Conservation (phyloP, 495 filamentous ascomycete species). For the Penicillium mononematosum region DNA sequence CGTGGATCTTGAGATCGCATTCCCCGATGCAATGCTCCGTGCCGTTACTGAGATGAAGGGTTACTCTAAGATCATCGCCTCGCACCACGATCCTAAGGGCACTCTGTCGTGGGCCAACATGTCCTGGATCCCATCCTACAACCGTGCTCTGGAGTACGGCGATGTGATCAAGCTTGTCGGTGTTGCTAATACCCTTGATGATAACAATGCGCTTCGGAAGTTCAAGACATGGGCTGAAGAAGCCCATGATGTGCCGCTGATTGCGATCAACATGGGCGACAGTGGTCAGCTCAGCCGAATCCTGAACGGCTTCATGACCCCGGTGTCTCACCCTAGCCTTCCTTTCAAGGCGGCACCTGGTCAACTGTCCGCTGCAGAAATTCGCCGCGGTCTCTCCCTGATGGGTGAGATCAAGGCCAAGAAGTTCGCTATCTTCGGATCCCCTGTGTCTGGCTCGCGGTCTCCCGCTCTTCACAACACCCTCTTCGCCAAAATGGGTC, state of each 20-base stretch:
- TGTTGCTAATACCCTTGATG: slow-evolving; percentile 68
- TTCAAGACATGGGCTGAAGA: slow-evolving; percentile 76
- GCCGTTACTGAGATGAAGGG: slow-evolving; percentile 67
- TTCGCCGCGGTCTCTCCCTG: slow-evolving; percentile 70
- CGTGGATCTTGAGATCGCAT: slow-evolving; percentile 88
- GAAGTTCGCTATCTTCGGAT: slow-evolving; percentile 84
- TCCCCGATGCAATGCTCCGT: slow-evolving; percentile 70
- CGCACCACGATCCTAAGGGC: slow-evolving; percentile 84
- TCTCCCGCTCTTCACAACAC: slow-evolving; percentile 89
- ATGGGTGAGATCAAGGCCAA: slow-evolving; percentile 76
- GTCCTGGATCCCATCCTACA: slow-evolving; percentile 85
- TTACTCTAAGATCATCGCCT: slow-evolving; percentile 81
- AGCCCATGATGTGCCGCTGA: slow-evolving; percentile 74
- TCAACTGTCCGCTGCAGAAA: slow-evolving; percentile 88
- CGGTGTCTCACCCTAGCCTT: slow-evolving; percentile 85
- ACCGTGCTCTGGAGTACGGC: slow-evolving; percentile 79
- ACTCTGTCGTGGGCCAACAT: slow-evolving; percentile 83
- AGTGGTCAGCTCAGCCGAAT: slow-evolving; percentile 86
- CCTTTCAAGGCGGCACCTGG: slow-evolving; percentile 94
- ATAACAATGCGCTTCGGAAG: slow-evolving; percentile 80
- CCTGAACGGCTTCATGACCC: slow-evolving; percentile 89
- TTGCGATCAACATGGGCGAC: slow-evolving; percentile 95
- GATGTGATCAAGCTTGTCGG: slow-evolving; percentile 96
- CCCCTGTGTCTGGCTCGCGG: slow-evolving; percentile 73
- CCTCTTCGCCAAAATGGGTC: slow-evolving; percentile 72